Evolutionary conservation across 371 early-diverging fungal species (phyloP).

Genomic region (Mucor sp.): DNA sequence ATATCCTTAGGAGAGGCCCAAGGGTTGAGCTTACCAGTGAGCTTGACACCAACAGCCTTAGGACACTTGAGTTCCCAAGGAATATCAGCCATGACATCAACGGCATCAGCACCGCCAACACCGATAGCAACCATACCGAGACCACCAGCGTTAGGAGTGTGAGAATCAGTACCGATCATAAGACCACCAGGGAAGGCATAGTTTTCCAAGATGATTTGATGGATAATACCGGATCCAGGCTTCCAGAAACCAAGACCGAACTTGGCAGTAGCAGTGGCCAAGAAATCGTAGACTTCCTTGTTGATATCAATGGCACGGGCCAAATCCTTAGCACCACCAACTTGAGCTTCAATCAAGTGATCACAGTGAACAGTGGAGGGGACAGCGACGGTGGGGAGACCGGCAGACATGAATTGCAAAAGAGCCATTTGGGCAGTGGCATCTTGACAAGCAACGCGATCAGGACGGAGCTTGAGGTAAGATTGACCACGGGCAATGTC

Average conservation of each 20-base stretch:
- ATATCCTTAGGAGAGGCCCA: conserved; percentile 97
- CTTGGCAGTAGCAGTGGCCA: conserved; percentile 85
- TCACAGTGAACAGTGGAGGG: conserved; percentile 98
- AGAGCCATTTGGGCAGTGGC: conserved; percentile 98
- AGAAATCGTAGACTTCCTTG: conserved; percentile 95
- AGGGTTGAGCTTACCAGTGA: conserved; percentile 83
- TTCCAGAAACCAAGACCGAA: conserved; percentile 97
- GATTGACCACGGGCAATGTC: conserved; percentile 82
- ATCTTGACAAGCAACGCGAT: conserved; percentile 97
- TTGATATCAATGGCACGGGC: conserved; percentile 86
- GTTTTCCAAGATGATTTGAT: conserved; percentile 97
- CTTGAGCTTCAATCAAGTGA: conserved; percentile 94
- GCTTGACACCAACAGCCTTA: conserved; percentile 87
- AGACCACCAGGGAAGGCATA: conserved; percentile 98
- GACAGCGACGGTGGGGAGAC: conserved; percentile 84
- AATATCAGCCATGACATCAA: conserved; percentile 95
- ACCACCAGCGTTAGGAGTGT: conserved; percentile 93
- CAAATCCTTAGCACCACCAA: conserved; percentile 85
- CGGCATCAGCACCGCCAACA: conserved; percentile 97
- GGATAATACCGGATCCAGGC: conserved; percentile 97
- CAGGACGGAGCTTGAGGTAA: conserved; percentile 91
- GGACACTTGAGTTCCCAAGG: conserved; percentile 98
- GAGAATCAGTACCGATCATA: conserved; percentile 96
- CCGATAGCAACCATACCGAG: conserved; percentile 95
- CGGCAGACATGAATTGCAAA: conserved; percentile 96